These are phyloP conservation scores for Acorus gramineus DNA, from an alignment of 106 monocot species.

Conservation along the genomic window DNA sequence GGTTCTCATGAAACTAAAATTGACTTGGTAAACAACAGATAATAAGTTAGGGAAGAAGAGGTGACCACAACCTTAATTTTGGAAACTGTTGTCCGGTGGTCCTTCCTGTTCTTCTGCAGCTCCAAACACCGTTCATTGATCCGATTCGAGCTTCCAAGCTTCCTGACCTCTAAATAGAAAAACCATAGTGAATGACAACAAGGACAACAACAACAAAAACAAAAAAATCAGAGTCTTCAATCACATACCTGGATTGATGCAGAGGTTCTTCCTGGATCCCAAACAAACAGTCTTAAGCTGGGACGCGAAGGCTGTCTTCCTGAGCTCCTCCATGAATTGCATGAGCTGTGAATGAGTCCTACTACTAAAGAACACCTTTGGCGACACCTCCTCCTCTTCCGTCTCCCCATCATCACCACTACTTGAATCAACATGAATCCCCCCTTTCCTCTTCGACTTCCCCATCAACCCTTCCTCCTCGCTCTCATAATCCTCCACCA, in stretches of 20 bases:
- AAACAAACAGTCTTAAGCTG: slow-evolving; percentile 61
- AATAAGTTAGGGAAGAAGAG: background rate
- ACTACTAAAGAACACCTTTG: slow-evolving; percentile 84
- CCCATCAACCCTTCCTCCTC: slow-evolving; percentile 30
- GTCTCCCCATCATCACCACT: slow-evolving; percentile 35
- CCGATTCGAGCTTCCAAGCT: slow-evolving; percentile 49
- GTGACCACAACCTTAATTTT: slow-evolving; percentile 44
- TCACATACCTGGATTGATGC: slow-evolving; percentile 68
- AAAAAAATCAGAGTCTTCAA: background rate
- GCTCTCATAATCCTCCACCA: slow-evolving; percentile 88
- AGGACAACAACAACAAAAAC: background rate
- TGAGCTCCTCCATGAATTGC: slow-evolving; percentile 86
- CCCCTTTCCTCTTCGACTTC: slow-evolving; percentile 46
- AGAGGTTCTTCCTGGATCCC: slow-evolving; percentile 81
- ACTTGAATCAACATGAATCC: too few relatives aligned
- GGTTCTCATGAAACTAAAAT: too few relatives aligned
- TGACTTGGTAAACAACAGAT: slow-evolving; percentile 1
- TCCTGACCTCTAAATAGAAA: slow-evolving; percentile 47
- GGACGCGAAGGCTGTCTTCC: slow-evolving; percentile 50
- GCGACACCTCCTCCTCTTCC: slow-evolving; percentile 37
- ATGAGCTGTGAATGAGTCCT: slow-evolving; percentile 85
- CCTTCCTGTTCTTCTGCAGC: slow-evolving; percentile 55
- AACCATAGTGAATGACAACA: background rate
- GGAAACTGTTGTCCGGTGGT: slow-evolving; percentile 16
- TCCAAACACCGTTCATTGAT: slow-evolving; percentile 87